phyloP scores from a whole-genome alignment of 306 rosid species.

The Luffa aegyptiaca region DNA sequence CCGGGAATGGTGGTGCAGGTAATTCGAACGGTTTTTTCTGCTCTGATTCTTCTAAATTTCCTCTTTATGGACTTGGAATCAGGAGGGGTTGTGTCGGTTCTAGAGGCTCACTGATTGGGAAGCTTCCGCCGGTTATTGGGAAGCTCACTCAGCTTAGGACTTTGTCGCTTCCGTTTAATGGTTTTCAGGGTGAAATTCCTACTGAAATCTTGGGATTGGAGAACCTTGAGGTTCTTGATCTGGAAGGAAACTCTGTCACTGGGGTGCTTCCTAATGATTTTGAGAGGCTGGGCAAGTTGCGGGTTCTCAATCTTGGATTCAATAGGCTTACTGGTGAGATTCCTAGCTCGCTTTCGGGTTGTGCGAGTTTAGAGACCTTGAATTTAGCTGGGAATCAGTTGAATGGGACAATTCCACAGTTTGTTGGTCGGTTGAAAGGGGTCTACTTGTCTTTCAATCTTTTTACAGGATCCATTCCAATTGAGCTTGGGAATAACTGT shows the following conservation, averaged over 20 bases:
- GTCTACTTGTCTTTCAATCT: conserved; percentile 54
- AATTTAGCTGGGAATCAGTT: conserved; percentile 59
- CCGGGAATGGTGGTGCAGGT: conserved; percentile 47
- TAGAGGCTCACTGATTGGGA: conserved; percentile 45
- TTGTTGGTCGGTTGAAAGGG: conserved; percentile 47
- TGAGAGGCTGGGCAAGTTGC: conserved; percentile 29
- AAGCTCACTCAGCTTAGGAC: conserved; percentile 56
- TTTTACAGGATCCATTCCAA: conserved; percentile 46
- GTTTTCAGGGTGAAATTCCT: conserved; percentile 54
- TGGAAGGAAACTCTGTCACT: conserved; percentile 54
- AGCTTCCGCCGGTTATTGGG: conserved; percentile 37
- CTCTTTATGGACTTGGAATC: conserved; percentile 67
- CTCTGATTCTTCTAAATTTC: conserved; percentile 35
- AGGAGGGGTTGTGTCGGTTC: conserved; percentile 36
- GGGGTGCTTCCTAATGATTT: conserved; percentile 37
- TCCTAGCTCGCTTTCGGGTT: conserved; percentile 32
- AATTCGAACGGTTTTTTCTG: conserved; percentile 25
- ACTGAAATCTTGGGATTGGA: conserved; percentile 49
- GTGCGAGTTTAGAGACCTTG: conserved; percentile 44
- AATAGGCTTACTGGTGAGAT: conserved; percentile 55
- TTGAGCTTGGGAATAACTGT: conserved; percentile 59
- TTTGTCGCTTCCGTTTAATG: conserved; percentile 64
- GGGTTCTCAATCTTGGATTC: conserved; percentile 68
- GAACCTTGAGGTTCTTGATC: conserved; percentile 76
- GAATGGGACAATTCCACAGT: conserved; percentile 63